phyloP scores from a whole-genome alignment of 306 rosid species.

The Dicorynia guianensis region DNA sequence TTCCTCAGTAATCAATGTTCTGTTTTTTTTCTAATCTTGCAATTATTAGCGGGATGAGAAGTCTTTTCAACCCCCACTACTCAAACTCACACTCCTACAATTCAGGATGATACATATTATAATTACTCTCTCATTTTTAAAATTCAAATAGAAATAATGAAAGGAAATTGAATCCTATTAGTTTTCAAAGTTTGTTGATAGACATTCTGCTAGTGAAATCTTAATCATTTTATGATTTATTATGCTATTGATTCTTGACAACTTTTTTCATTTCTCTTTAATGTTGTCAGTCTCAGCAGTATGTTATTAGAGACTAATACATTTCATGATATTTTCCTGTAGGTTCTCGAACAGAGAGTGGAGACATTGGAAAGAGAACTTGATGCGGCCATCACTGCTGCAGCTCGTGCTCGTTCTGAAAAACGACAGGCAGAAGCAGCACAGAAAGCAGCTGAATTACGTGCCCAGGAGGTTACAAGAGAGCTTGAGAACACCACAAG shows the following conservation, averaged over 20 bases:
- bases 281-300: background rate
- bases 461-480: constrained; percentile 71
- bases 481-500: constrained; percentile 98
- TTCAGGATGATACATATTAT: background rate
- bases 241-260: no score
- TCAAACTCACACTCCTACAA: background rate
- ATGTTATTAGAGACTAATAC: background rate
- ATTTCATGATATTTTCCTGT: background rate
- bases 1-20: no score
- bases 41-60: background rate
- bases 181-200: background rate
- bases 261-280: no score
- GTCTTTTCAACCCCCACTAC: background rate
- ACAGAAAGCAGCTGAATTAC: constrained; percentile 82
- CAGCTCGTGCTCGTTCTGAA: constrained; percentile 90
- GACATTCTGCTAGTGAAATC: background rate
- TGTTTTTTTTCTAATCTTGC: background rate
- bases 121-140: background rate
- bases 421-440: constrained; percentile 90
- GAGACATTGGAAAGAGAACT: constrained; percentile 87
- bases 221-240: background rate
- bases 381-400: constrained; percentile 89
- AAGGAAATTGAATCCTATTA: background rate
- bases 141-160: background rate
- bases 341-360: constrained; percentile 88